Evolutionary conservation across 2,329 filamentous ascomycete species (phyloP).

Genomic region (Pseudogymnoascus sp.): DNA sequence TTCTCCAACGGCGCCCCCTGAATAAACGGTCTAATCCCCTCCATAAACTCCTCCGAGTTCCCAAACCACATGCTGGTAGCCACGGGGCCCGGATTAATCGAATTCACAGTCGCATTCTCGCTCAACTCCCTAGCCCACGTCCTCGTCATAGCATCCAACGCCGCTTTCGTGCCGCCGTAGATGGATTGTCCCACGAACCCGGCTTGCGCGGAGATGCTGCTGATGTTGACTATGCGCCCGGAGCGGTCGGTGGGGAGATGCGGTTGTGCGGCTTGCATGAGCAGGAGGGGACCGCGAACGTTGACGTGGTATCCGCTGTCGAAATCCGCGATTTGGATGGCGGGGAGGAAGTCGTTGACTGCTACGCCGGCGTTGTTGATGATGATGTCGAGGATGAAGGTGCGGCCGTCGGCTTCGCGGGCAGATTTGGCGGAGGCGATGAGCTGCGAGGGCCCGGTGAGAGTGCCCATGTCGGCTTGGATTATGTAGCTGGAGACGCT

Average conservation of each 20-base stretch:
- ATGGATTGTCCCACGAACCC: conserved; percentile 53
- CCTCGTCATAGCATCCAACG: conserved; percentile 61
- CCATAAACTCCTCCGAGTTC: conserved; percentile 50
- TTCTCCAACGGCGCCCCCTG: conserved; percentile 58
- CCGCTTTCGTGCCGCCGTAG: conserved; percentile 61
- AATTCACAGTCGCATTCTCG: conserved; percentile 57
- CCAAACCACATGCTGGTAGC: conserved; percentile 59
- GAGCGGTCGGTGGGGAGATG: conserved; percentile 63
- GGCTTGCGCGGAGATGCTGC: conserved; percentile 48
- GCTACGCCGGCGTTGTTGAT: conserved; percentile 78
- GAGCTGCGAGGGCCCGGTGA: conserved; percentile 52
- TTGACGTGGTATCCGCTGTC: conserved; percentile 69
- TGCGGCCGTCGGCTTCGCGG: conserved; percentile 33
- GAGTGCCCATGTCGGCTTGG: conserved; percentile 63
- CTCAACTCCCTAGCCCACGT: conserved; percentile 58
- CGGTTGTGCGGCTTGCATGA: conserved; percentile 65
- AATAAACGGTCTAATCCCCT: conserved; percentile 51
- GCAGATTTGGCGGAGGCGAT: conserved; percentile 44
- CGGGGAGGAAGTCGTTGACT: conserved; percentile 56
- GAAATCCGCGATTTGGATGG: conserved; percentile 60
- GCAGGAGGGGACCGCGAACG: conserved; percentile 70
- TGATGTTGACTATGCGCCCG: conserved; percentile 57
- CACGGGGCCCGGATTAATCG: conserved; percentile 60
- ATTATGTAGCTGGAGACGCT: conserved; percentile 53
- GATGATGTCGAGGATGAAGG: conserved; percentile 70